phyloP scores from a whole-genome alignment of 345 rosid species.

The Eucalyptus sp. region DNA sequence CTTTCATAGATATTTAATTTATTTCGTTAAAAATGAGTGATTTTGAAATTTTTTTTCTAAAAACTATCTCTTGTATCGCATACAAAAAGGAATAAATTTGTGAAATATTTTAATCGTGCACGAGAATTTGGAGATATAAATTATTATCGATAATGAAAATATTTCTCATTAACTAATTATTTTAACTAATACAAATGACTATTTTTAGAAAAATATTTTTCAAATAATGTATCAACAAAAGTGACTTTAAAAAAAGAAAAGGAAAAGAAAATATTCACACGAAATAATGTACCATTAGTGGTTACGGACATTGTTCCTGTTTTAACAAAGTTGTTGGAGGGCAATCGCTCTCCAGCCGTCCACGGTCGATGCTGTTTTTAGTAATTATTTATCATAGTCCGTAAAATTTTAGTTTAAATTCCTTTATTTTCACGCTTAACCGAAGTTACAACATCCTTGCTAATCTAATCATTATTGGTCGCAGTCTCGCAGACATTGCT shows the following conservation, averaged over 20 bases:
- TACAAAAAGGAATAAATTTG: accelerated
- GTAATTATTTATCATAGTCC: neutral
- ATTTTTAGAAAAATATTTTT: too few species aligned
- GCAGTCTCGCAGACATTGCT: neutral
- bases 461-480: neutral
- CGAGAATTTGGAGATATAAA: accelerated
- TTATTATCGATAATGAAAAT: neutral
- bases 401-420: neutral
- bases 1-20: accelerated
- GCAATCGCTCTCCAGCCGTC: neutral
- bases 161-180: too few species aligned
- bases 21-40: accelerated
- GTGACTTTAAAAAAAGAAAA: neutral
- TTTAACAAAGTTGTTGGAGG: neutral
- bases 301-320: neutral
- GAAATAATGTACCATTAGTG: neutral
- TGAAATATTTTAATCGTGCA: too few species aligned
- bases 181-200: accelerated
- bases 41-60: accelerated
- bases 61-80: accelerated
- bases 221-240: neutral
- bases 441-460: accelerated
- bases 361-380: neutral
- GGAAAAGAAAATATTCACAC: neutral
- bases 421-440: neutral